Evolutionary conservation across 2,329 filamentous ascomycete genomes (phyloP).

Genomic region (Rhynchosporium agropyri): DNA sequence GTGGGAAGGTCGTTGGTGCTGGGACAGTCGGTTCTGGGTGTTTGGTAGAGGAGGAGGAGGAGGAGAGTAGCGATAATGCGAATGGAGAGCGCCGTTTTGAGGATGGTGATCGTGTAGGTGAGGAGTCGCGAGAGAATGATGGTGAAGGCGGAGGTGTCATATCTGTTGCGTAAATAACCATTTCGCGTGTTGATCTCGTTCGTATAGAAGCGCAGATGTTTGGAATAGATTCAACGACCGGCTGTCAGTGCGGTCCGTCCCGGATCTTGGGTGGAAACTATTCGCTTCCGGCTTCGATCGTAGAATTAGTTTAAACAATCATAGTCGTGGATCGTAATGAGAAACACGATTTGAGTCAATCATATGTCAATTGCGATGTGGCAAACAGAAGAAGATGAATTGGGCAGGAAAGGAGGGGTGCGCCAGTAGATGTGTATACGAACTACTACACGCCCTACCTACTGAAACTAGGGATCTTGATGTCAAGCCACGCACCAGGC

Average conservation of each 20-base stretch:
- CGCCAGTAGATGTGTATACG: too few species aligned
- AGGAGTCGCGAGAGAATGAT: neutral
- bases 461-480: too few species aligned
- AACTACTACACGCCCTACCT: too few species aligned
- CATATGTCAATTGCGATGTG: too few species aligned
- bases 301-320: too few species aligned
- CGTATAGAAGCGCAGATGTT: neutral
- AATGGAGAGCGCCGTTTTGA: neutral
- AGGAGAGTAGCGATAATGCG: too few species aligned
- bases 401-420: too few species aligned
- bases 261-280: neutral
- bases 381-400: too few species aligned
- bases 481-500: too few species aligned
- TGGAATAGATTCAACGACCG: neutral
- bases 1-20: neutral
- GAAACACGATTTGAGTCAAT: too few species aligned
- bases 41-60: neutral
- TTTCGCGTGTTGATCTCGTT: neutral
- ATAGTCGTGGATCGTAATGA: too few species aligned
- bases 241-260: neutral
- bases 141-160: conserved; percentile 7
- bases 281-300: neutral
- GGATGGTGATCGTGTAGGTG: neutral
- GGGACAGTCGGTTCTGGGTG: neutral
- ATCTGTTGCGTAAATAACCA: conserved; percentile 11